Evolutionary conservation across 306 rosid genomes (phyloP), one percentile per base, ranked within the genome.

Genomic region (Glycine soja): DNA sequence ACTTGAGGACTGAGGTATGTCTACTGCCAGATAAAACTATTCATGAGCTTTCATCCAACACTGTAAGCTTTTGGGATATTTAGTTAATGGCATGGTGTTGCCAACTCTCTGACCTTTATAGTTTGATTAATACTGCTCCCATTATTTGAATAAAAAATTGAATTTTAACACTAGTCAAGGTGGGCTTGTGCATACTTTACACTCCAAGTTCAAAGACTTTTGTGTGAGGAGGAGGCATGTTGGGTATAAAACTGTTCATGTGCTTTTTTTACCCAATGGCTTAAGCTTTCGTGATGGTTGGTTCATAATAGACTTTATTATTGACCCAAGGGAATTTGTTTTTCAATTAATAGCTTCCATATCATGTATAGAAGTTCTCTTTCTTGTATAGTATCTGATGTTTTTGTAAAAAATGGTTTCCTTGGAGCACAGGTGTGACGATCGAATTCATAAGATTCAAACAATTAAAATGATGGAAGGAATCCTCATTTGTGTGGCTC

Each of bases 401-500:
- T 75, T 32, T 79, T 42, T 74, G 62, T 73, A 79, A 77, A 57
- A 13, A 42, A 12, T 54, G 72, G 54, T 43, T 79, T 75, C 73
- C 82, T 11, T 88, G 74, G 84, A 80, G 65, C 38, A 61, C 89
- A 93, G 99, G 65, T 93, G 99, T 74, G 98, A 96, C n/a, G 99
- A 92, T 72, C 97, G 99, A 45, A 92, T 96, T 81, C 99, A 92
- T 89, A 96, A 93, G 92, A 96, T 96, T 83, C 99, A 90, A 83
- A 93, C 99, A 3, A 89, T 96, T 62, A 93, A 96, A 92, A 82
- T 96, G 90, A 93, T 96, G 98, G 99, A 96, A 89, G 99, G 99
- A 78, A 96, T 93, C 86, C 88, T 92, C 80, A 81, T 96, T 65
- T 96, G 99, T 71, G 99, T 97, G 46, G 99, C 98, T 59, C 98